Base-by-base conservation (phyloP, 2,329 filamentous ascomycete genomes). In the Talaromyces sp. region DNA sequence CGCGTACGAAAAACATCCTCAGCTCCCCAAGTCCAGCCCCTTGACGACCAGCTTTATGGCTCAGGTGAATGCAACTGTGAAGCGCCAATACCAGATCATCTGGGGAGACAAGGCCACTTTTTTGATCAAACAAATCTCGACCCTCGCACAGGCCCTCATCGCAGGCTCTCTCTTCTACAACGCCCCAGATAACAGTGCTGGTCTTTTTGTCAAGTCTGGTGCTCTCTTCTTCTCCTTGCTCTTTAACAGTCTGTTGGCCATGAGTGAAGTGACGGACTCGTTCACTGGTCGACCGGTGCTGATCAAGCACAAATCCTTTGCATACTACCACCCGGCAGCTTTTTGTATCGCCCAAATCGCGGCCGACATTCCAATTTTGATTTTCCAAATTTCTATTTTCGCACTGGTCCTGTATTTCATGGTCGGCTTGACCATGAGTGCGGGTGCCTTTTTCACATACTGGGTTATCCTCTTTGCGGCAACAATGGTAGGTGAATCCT, bases 101-200 rank as follows among this genome's bases (percentile, higher is more conserved):
- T 83, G 81, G 78, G 86, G 86, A 46, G 85, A 89, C 70, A 87
- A 85, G 65, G 77, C 82, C 0, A 86, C 84, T 0, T 84, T 88
- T 43, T 65, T 86, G 62, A 85, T 88, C 72, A 87, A 86, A 68
- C 85, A 88, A 65, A 71, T 78, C 5, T 80, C 81, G 0, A 85
- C 82, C 1, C 67, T 88, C 8, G 66, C 79, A 0, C 84, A 88
- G 65, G 85, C 86, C 0, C 71, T 90, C 5, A 83, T 89, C 60
- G 78, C 81, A 1, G 87, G 86, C 7, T 88, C 86, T 0, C 77
- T 89, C 3, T 90, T 90, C 72, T 90, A 89, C 72, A 80, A 86
- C 59, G 83, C 86, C 0, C 81, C 85, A 0, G 61, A 74, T 26
- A 84, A 81, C 55, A 83, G 85, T 0, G 77, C 73, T 0, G 87